Conservation (phyloP, 768 basidiomycete genomes). For the Galerina sulciceps region DNA sequence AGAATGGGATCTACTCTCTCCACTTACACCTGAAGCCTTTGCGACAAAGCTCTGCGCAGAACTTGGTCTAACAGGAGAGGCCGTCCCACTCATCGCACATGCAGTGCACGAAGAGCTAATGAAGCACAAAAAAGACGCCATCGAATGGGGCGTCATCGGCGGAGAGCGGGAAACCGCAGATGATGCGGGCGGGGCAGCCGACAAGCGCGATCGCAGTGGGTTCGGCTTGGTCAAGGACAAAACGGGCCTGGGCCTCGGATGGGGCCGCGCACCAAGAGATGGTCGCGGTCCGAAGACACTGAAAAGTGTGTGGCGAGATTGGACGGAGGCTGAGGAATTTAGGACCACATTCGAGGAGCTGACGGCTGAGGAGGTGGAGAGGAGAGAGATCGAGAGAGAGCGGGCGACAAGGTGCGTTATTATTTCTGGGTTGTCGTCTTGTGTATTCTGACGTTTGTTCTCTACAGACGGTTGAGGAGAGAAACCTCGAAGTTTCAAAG, state of each 20-base stretch:
- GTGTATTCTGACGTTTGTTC: neutral
- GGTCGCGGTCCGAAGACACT: slow-evolving; percentile 82
- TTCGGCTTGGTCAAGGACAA: slow-evolving; percentile 74
- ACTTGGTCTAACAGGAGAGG: slow-evolving; percentile 87
- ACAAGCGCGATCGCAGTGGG: slow-evolving; percentile 51
- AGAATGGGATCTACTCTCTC: slow-evolving; percentile 97
- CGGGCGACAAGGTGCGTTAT: slow-evolving; percentile 66
- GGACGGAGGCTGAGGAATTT: slow-evolving; percentile 91
- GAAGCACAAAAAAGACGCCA: slow-evolving; percentile 92
- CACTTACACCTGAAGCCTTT: slow-evolving; percentile 88
- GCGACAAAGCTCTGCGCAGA: slow-evolving; percentile 80
- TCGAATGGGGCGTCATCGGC: slow-evolving; percentile 91
- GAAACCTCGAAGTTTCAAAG: slow-evolving; percentile 48
- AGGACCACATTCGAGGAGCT: slow-evolving; percentile 86
- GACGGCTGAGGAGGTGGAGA: slow-evolving; percentile 89
- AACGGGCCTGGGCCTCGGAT: slow-evolving; percentile 78
- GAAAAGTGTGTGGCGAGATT: slow-evolving; percentile 93
- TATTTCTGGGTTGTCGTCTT: neutral
- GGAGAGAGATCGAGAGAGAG: slow-evolving; percentile 86
- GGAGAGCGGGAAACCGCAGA: slow-evolving; percentile 45
- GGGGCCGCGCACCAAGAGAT: slow-evolving; percentile 77
- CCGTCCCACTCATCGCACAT: slow-evolving; percentile 86
- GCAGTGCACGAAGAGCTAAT: slow-evolving; percentile 95
- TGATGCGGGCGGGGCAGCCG: slow-evolving; percentile 27
- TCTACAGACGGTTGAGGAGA: slow-evolving; percentile 37